Base-by-base conservation (phyloP, 306 rosid genomes). In the Lathyrus tuberosus region DNA sequence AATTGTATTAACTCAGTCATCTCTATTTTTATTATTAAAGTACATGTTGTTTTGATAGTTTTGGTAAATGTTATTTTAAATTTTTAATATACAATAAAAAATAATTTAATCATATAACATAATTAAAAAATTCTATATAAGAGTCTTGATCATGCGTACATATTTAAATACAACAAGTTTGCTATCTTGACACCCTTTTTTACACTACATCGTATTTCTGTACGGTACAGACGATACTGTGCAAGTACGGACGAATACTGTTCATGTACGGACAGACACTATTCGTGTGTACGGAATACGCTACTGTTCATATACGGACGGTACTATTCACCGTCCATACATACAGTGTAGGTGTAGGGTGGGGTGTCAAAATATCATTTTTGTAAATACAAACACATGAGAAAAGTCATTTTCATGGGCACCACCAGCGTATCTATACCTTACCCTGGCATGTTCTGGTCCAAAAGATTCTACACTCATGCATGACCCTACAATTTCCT, bases 401-500 rank as follows among this genome's bases (percentile, higher is more conserved):
- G 30, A 41, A 63, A 63, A 63, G 62, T 62, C 67, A 42, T 40
- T 62, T 62, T 38, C 67, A 62, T 38, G 48, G 67, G 48, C 31
- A 20, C 46, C 48, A 62, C 62, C 10, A 57, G 62, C 40, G 62
- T 57, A 41, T 62, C 31, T 62, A 10, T 37, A 62, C 16, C 49
- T 38, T 62, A 38, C 67, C 67, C 67, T 62, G 48, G 48, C 33
- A 38, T 38, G 16, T 62, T 47, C 67, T 62, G 67, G 49, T 62
- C 49, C 49, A 62, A 62, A 38, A 62, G 67, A 72, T 61, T 52
- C 47, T 38, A 71, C 40, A 56, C 58, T 40, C 67, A 51, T 57
- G 40, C 69, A 33, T 37, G 62, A 57, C 79, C 71, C 74, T 42
- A 57, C 71, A 62, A 79, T 56, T 67, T 67, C 62, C 67, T 42